A percentile compares a stretch with the other conserved stretches of the same genome.
Evolutionary conservation across 164 flowering plant species (phyloP).

Genomic region (Stephania japonica): DNA sequence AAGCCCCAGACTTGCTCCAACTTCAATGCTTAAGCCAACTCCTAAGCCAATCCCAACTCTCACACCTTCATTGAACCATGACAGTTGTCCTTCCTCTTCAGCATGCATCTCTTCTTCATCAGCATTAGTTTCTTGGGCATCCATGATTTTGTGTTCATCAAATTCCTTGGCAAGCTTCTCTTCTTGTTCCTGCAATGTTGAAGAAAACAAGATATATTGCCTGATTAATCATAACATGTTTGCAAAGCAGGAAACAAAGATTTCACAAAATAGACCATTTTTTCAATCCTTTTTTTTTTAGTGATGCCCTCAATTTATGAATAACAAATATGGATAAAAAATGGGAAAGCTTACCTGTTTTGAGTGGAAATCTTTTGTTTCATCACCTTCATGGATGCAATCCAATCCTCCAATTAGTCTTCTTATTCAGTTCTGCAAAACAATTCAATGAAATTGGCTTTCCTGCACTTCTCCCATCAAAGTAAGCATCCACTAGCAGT

Average conservation of each 20-base stretch:
- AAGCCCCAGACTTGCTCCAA: slow-evolving; percentile 23
- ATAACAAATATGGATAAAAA: neutral
- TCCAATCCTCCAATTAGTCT: slow-evolving; percentile 11
- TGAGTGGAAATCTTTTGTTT: neutral
- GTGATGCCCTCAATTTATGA: no score
- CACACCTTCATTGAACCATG: slow-evolving; percentile 29
- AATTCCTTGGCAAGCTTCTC: slow-evolving; percentile 5
- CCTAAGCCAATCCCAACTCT: slow-evolving; percentile 26
- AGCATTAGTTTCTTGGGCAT: neutral
- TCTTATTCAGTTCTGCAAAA: slow-evolving; percentile 18
- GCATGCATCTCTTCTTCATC: slow-evolving; percentile 7
- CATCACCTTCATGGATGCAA: slow-evolving; percentile 19
- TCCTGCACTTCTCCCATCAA: slow-evolving; percentile 25
- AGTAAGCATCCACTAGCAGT: slow-evolving; percentile 20
- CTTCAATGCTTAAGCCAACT: slow-evolving; percentile 23
- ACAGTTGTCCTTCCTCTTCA: slow-evolving; percentile 17
- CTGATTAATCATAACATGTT: neutral
- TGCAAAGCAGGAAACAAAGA: neutral
- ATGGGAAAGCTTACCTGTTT: neutral
- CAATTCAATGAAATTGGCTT: slow-evolving; percentile 24
- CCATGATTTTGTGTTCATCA: neutral
- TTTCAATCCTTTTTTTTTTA: no score
- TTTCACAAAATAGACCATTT: neutral
- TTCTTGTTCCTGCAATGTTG: slow-evolving; percentile 9
- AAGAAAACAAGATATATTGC: neutral